A percentile compares a stretch with the other conserved stretches of the same genome.
These are phyloP conservation scores for Diaporthe vexans DNA, from an alignment of 2,329 filamentous ascomycete genomes.

Conservation along the genomic window DNA sequence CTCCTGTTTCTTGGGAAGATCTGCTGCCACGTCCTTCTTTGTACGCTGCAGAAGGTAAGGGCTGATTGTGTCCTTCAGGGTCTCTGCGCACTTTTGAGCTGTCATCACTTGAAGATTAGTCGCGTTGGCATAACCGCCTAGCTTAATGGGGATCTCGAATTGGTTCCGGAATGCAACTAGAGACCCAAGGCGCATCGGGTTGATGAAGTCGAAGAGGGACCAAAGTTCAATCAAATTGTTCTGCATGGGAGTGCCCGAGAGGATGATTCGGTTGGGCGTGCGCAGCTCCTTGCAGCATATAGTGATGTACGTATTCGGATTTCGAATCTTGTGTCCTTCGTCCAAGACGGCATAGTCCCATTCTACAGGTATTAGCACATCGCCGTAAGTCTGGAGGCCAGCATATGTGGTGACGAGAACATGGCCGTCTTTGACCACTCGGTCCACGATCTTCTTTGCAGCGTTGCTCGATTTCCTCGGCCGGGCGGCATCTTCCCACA, in stretches of 20 bases:
- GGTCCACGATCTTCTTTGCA: conserved; percentile 84
- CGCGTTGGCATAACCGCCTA: conserved; percentile 95
- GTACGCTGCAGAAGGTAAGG: conserved; percentile 93
- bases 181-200: conserved; percentile 93
- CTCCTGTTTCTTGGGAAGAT: conserved; percentile 95
- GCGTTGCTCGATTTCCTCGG: conserved; percentile 72
- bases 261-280: conserved; percentile 90
- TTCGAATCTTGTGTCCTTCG: conserved; percentile 98
- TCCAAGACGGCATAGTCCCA: conserved; percentile 97
- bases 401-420: conserved; percentile 96
- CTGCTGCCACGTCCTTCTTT: conserved; percentile 93
- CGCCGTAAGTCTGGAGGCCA: conserved; percentile 91
- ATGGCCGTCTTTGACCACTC: conserved; percentile 87
- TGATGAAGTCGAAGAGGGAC: conserved; percentile 98
- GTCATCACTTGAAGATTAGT: conserved; percentile 95
- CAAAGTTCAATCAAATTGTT: conserved; percentile 96
- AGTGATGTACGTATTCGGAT: conserved; percentile 94
- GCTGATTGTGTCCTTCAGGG: conserved; percentile 92
- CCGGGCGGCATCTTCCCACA: conserved; percentile 62
- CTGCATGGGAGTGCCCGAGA: conserved; percentile 97
- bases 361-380: conserved; percentile 83
- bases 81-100: conserved; percentile 93
- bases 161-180: conserved; percentile 90
- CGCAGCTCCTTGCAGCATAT: conserved; percentile 95
- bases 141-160: conserved; percentile 93